Base-by-base conservation (phyloP, 257 asterid genomes). In the Avicennia marina region DNA sequence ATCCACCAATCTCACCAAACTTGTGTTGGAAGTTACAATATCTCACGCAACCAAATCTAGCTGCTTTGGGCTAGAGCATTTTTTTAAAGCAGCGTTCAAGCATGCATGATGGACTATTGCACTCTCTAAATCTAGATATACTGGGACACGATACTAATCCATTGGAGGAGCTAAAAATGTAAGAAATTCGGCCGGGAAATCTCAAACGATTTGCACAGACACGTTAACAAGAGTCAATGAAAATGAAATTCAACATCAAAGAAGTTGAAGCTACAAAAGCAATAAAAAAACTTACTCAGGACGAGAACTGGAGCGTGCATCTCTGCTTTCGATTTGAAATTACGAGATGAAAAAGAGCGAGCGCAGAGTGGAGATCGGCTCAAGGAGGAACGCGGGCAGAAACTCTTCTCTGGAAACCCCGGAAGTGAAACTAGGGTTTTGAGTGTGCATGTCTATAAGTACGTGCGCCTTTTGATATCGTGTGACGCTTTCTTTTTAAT, bases 231-330 rank as follows among this genome's bases (percentile, higher is more conserved):
- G 32, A n/a, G 20, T 44, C 12, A 39, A 6, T 11, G 43, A 25
- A 47, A 26, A 38, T 36, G 13, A 49, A 51, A 57, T 22, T 12
- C 42, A 50, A 57, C 15, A 56, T 49, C 8, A n/a, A 49, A 15
- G 48, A 50, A 46, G 13, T 3, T 4, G 46, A 3, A 58, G 48
- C 58, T 10, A 47, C 16, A 49, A 11, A 24, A 16, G 49, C 13
- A 56, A 24, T 21, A 53, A 3, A 67, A 25, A 29, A 38, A 66
- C 82, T 76, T 70, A 82, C 96, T 82, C 62, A 87, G 86, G 61
- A 84, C 96, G 67, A 87, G 78, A 19, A 84, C 93, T 18, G 84
- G 90, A 7, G 94, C 74, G 4, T 82, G 87, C 95, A 87, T 84
- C 67, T 70, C 57, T 48, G 61, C 61, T 53, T 47, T 8, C 26